phyloP scores from a whole-genome alignment of 257 asterid species.

The Nemophila menziesii region DNA sequence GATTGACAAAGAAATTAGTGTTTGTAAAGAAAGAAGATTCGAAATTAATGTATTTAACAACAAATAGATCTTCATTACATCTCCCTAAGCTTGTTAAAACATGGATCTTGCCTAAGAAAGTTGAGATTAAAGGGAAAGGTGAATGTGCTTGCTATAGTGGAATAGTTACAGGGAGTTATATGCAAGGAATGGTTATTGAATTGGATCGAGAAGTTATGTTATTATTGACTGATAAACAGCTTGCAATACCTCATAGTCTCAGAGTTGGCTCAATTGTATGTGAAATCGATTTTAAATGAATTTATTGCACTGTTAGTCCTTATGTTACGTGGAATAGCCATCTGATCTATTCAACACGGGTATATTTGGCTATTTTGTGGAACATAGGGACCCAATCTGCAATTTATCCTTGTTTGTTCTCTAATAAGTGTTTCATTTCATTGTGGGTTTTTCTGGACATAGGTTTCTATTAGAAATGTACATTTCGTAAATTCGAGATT shows the following conservation, averaged over 20 bases:
- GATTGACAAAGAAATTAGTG: conserved; percentile 59
- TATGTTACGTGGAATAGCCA: background rate
- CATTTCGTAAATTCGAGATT: conserved; percentile 72
- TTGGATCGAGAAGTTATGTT: conserved; percentile 59
- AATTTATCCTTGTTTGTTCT: background rate
- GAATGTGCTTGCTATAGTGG: conserved; percentile 61
- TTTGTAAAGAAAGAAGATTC: conserved; percentile 41
- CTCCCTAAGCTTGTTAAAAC: conserved; percentile 27
- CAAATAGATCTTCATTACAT: conserved; percentile 36
- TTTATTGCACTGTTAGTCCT: background rate
- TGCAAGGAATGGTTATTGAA: conserved; percentile 81
- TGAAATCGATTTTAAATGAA: conserved; percentile 1
- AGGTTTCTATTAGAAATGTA: conserved; percentile 68
- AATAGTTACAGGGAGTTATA: conserved; percentile 55
- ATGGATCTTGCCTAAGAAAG: conserved; percentile 5
- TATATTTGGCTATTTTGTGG: too few species aligned
- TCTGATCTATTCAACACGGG: too few species aligned
- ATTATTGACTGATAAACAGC: conserved; percentile 49
- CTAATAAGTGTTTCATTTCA: background rate
- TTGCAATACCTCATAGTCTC: conserved; percentile 57
- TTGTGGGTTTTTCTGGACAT: too few species aligned
- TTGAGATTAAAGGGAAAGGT: conserved; percentile 33
- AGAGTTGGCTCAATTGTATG: conserved; percentile 89
- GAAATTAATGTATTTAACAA: conserved; percentile 55
- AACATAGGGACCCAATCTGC: too few species aligned